Evolutionary conservation across 306 rosid species (phyloP), one percentile per base, ranked within the genome.

Genomic region (Glycine latifolia): DNA sequence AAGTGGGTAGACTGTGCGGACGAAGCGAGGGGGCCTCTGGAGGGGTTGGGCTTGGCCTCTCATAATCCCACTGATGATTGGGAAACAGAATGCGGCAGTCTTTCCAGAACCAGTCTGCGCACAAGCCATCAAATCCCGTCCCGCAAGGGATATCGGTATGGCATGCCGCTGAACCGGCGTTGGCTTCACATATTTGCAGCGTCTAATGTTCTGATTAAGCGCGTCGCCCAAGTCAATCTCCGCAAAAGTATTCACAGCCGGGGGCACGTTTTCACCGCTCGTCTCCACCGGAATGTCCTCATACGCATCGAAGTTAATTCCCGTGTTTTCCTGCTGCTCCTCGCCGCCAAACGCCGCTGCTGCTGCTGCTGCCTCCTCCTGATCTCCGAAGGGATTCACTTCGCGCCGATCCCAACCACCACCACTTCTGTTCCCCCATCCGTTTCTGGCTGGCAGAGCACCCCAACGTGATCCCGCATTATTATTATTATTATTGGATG

Each of bases 21-120:
- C 91, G 26, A 91, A 93, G 6, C 96, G 92, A 46, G 91, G 88
- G 2, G 96, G 92, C 82, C 92, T 91, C 59, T 89, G 94, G 7
- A 81, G 77, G 39, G 86, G 83, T 16, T 90, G 88, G 6, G 87
- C 83, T 35, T 93, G 89, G 10, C 92, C 91, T 55, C 67, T 93
- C 94, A 93, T 91, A 56, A 93, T 93, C 67, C 97, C 97, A 83
- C 96, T 87, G 73, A 93, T 93, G 10, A 93, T 93, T 0, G 97
- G 97, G 83, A 93, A 93, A 79, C 97, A 93, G 60, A 93, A 93
- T 11, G 97, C 97, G 12, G 97, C 97, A 0, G 97, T 93, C 85
- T 93, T 93, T 33, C 97, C 97, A 3, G 97, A 93, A 79, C 97
- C 97, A 26, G 97, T 93, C 86, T 93, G 97, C 1, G 97, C 97